Percentiles rank a stretch among this genome's conserved stretches.
phyloP scores from a whole-genome alignment of 2,329 filamentous ascomycete genomes.

The Alternaria atra region DNA sequence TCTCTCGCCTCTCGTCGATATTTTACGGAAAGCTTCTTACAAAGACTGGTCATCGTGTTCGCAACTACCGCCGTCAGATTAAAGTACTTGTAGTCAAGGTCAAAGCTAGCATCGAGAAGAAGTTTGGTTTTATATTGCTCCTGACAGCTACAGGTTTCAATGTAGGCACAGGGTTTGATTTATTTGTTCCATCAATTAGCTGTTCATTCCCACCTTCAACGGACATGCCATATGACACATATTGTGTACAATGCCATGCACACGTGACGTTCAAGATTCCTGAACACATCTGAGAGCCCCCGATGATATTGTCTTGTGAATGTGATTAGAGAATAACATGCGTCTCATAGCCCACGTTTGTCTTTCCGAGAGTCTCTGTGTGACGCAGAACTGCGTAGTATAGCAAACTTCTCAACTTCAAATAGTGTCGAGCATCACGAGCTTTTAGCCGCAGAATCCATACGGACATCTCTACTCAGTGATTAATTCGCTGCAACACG shows the following conservation, averaged over 20 bases:
- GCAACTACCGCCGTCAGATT: neutral
- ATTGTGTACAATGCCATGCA: neutral
- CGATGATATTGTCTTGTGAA: neutral
- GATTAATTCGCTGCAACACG: neutral
- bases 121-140: neutral
- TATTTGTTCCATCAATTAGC: neutral
- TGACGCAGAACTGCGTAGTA: neutral
- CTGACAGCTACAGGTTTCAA: neutral
- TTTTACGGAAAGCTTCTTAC: conserved; percentile 4
- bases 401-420: neutral
- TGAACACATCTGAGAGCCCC: too few species aligned
- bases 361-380: neutral
- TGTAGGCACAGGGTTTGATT: neutral
- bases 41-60: conserved; percentile 2
- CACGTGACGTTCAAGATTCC: neutral
- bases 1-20: neutral
- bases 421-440: neutral
- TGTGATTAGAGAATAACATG: neutral
- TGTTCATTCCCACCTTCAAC: neutral
- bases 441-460: neutral
- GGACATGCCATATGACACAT: neutral
- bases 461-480: neutral
- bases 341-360: neutral
- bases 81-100: neutral
- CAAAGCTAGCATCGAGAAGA: neutral